Evolutionary conservation across 768 basidiomycete species (phyloP), one percentile per base, ranked within the genome.

Genomic region (Rhizopogon sp.): DNA sequence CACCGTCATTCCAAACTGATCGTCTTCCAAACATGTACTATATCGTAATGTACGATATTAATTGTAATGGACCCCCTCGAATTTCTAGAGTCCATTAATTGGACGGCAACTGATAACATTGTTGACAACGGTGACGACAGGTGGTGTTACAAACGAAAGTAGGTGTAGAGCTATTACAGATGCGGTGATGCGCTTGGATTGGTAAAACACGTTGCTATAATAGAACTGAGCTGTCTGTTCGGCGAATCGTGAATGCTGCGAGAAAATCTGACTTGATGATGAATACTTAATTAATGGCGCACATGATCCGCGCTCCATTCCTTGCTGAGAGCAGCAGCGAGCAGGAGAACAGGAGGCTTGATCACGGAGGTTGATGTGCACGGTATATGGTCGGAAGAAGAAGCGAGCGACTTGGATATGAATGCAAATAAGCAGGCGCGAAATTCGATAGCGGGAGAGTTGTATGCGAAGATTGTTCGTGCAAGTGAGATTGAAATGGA

Each of bases 401-500:
- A 49, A 49, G 47, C 47, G 47, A 37, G 8, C 6, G 33, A 37
- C 33, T 49, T 49, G 47, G 46, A 49, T 49, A 37, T 35, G 33
- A 35, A 37, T 35, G 47, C 33, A 49, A 49, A 49, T 49, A 37
- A 49, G 47, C 47, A 49, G 47, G 47, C 47, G 33, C 35, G 20
- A 49, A 49, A 49, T 49, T 49, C 47, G 47, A 49, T 49, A 22
- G 35, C 33, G 31, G 20, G 64, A 64, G 58, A 66, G 57, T 71
- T 71, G 55, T 60, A 71, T 71, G 68, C 66, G 45, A 57, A 70
- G 61, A 71, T 70, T 64, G 64, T 64, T 61, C 66, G 46, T 60
- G 49, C 59, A 65, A 58, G 58, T 47, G 53, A 47, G 55, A 52
- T 45, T 64, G 57, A 54, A 62, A 58, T 64, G 50, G 58, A 62